phyloP scores from a whole-genome alignment of 2,329 filamentous ascomycete genomes.

The Exophiala phaeomuriformis region DNA sequence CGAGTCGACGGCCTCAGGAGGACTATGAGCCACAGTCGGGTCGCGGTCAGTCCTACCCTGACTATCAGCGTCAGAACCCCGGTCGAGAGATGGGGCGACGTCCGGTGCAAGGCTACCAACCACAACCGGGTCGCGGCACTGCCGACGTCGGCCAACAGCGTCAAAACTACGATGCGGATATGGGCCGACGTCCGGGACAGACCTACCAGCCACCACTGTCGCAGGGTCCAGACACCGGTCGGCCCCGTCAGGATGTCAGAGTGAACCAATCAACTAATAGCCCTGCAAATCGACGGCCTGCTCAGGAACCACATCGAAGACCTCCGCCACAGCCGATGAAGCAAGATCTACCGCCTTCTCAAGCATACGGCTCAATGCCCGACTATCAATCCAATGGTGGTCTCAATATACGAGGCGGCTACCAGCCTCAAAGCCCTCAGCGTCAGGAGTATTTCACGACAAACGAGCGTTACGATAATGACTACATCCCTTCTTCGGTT shows the following conservation, averaged over 20 bases:
- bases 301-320: constrained; percentile 5
- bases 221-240: background rate
- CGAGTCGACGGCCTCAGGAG: no score
- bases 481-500: constrained; percentile 13
- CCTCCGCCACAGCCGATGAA: constrained; percentile 4
- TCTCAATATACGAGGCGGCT: background rate
- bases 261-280: constrained; percentile 2
- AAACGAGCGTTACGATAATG: constrained; percentile 13
- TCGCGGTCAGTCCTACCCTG: no score
- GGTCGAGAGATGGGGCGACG: background rate
- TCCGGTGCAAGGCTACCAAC: background rate
- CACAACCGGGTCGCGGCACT: background rate
- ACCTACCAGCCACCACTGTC: background rate
- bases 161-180: background rate
- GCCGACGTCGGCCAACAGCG: background rate
- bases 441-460: constrained; percentile 4
- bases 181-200: background rate
- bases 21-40: no score
- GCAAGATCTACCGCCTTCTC: constrained; percentile 2
- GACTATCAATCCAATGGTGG: constrained; percentile 2
- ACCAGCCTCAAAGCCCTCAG: background rate
- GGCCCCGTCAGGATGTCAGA: constrained; percentile 3
- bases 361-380: constrained; percentile 1
- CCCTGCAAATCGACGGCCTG: constrained; percentile 7
- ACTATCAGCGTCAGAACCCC: background rate